Conservation (phyloP, 148 eudicot species). For the Fagopyrum homotropicum region DNA sequence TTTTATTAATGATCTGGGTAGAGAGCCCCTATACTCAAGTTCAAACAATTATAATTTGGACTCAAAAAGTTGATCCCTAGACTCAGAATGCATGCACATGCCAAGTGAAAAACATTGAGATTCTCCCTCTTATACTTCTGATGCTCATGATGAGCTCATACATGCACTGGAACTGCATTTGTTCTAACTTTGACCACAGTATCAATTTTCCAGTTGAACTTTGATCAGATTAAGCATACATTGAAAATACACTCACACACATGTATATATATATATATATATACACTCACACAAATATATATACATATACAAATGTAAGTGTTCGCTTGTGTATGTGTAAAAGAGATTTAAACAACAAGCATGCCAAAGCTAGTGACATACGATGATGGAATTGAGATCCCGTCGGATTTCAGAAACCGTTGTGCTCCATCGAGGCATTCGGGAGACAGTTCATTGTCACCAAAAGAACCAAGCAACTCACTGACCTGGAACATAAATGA, state of each 20-base stretch:
- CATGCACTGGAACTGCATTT: not conserved
- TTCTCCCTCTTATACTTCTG: not conserved
- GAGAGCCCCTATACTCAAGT: not conserved
- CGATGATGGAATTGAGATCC: slow-evolving; percentile 97
- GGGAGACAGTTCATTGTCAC: slow-evolving; percentile 98
- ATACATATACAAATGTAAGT: too few species aligned
- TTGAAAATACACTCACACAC: not conserved
- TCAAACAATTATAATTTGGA: not conserved
- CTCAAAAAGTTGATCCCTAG: not conserved
- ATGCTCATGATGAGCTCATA: not conserved
- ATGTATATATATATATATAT: not conserved
- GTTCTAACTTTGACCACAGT: not conserved
- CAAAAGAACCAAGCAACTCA: slow-evolving; percentile 93
- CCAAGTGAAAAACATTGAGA: not conserved
- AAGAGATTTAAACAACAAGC: not conserved
- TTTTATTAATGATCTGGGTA: not conserved
- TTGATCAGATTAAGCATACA: not conserved
- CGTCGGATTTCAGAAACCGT: slow-evolving; percentile 80
- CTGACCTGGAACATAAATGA: slow-evolving; percentile 50
- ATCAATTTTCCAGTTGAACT: not conserved
- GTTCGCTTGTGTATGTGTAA: not conserved
- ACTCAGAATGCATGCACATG: not conserved
- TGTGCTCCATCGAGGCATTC: slow-evolving; percentile 99
- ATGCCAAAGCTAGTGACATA: slow-evolving; percentile 27
- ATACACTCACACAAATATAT: not conserved